Evolutionary conservation across 805 yeast species (phyloP).

Genomic region (Cyberlindnera suaveolens): DNA sequence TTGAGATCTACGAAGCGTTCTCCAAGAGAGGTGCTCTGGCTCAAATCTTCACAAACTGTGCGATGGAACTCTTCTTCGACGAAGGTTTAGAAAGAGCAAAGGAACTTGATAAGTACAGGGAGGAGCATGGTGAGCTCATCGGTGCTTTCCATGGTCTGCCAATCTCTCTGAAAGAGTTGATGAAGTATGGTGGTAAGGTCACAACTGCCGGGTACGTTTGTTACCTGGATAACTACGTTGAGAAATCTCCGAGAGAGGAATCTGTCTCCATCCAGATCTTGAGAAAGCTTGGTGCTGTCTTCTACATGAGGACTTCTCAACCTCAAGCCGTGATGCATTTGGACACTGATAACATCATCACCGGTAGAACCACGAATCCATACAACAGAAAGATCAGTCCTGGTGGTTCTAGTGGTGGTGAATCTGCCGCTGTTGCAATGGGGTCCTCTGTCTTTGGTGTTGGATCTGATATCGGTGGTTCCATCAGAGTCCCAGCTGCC

Average conservation of each 20-base stretch:
- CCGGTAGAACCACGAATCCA: conserved; percentile 57
- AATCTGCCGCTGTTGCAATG: conserved; percentile 54
- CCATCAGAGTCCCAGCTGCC: conserved; percentile 64
- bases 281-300: conserved; percentile 38
- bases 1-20: conserved; percentile 45
- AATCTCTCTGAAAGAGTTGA: conserved; percentile 60
- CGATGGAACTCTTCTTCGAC: conserved; percentile 39
- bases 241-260: conserved; percentile 34
- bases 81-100: conserved; percentile 55
- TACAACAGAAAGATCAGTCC: conserved; percentile 50
- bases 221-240: conserved; percentile 36
- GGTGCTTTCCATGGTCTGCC: conserved; percentile 73
- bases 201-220: conserved; percentile 60
- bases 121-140: conserved; percentile 38
- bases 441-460: conserved; percentile 56
- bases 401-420: conserved; percentile 74
- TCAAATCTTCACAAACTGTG: conserved; percentile 41
- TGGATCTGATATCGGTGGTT: conserved; percentile 71
- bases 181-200: conserved; percentile 46
- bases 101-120: conserved; percentile 43
- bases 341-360: conserved; percentile 54
- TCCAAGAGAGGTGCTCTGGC: conserved; percentile 53
- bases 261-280: conserved; percentile 41
- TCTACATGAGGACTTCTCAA: conserved; percentile 59
- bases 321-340: conserved; percentile 70